Percentiles rank a stretch among this genome's conserved stretches.
Conservation (phyloP, 2,329 filamentous ascomycete genomes). For the Herpomyces periplanetae region DNA sequence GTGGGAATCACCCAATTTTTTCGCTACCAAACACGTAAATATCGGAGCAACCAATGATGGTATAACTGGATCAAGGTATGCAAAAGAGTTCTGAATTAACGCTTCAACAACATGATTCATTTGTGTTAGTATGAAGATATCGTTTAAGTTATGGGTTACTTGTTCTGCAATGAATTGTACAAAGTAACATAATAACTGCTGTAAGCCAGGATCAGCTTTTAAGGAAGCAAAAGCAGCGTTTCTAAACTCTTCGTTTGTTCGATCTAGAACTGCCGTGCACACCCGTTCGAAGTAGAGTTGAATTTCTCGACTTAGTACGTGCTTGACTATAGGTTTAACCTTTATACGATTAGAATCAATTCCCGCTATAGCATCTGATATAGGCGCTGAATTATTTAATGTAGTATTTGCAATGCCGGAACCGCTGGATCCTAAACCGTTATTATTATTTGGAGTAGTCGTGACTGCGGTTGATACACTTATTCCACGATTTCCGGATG, state of each 20-base stretch:
- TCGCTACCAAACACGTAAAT: slow-evolving; percentile 56
- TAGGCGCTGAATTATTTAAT: slow-evolving; percentile 74
- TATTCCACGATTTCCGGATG: too few species aligned
- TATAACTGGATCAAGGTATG: slow-evolving; percentile 31
- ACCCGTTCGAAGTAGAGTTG: slow-evolving; percentile 93
- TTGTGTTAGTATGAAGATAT: slow-evolving; percentile 50
- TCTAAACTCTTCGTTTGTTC: slow-evolving; percentile 49
- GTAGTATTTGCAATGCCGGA: too few species aligned
- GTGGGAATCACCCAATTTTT: slow-evolving; percentile 22
- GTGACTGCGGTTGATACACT: too few species aligned
- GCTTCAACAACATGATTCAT: slow-evolving; percentile 71
- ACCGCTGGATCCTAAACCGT: too few species aligned
- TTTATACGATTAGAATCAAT: slow-evolving; percentile 44
- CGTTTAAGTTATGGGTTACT: slow-evolving; percentile 67
- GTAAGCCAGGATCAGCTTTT: slow-evolving; percentile 53
- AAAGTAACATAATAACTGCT: slow-evolving; percentile 85
- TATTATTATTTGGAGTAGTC: too few species aligned
- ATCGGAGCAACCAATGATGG: slow-evolving; percentile 41
- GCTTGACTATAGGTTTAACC: slow-evolving; percentile 69
- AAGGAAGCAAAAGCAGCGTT: slow-evolving; percentile 53
- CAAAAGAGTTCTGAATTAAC: slow-evolving; percentile 37
- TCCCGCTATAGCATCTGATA: slow-evolving; percentile 37
- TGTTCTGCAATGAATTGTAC: slow-evolving; percentile 83
- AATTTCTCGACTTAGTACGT: slow-evolving; percentile 76
- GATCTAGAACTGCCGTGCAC: slow-evolving; percentile 50